A percentile compares a stretch with the other conserved stretches of the same genome.
phyloP scores from a whole-genome alignment of 2,329 filamentous ascomycete genomes.

The Aspergillus sp. region DNA sequence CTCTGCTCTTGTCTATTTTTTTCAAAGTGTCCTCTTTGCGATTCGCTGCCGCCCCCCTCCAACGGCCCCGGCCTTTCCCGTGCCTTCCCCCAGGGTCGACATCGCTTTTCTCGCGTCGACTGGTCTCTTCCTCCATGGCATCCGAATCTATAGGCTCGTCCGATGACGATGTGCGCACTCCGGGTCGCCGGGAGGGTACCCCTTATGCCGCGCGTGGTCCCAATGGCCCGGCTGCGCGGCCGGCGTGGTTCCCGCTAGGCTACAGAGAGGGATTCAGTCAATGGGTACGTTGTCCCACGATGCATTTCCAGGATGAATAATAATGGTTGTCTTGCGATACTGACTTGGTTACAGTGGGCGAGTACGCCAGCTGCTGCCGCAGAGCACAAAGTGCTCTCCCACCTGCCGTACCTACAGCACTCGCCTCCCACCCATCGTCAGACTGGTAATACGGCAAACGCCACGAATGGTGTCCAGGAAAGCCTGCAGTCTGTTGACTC shows the following conservation, averaged over 20 bases:
- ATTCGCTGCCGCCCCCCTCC: conserved; percentile 14
- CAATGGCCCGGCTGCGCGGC: conserved; percentile 22
- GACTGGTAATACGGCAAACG: conserved; percentile 41
- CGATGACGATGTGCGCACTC: conserved; percentile 19
- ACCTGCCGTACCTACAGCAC: conserved; percentile 69
- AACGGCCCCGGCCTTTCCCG: conserved; percentile 16
- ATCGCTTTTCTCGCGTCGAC: conserved; percentile 9
- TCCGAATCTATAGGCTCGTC: conserved; percentile 29
- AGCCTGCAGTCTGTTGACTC: conserved; percentile 30
- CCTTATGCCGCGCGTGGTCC: conserved; percentile 28
- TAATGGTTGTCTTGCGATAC: background rate
- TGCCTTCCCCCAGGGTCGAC: conserved; percentile 8
- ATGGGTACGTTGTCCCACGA: conserved; percentile 56
- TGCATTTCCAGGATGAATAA: background rate
- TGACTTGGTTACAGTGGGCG: conserved; percentile 57
- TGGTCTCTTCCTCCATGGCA: conserved; percentile 24
- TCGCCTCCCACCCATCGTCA: conserved; percentile 59
- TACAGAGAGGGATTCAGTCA: conserved; percentile 88
- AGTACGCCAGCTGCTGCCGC: conserved; percentile 72
- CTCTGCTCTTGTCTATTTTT: conserved; percentile 6
- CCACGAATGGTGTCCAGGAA: conserved; percentile 18
- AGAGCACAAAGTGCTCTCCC: conserved; percentile 79
- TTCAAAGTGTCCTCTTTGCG: conserved; percentile 23
- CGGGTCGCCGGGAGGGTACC: conserved; percentile 12
- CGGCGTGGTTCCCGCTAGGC: conserved; percentile 67